These are phyloP conservation scores for Lavandula angustifolia DNA, from an alignment of 257 asterid species.

Conservation along the genomic window DNA sequence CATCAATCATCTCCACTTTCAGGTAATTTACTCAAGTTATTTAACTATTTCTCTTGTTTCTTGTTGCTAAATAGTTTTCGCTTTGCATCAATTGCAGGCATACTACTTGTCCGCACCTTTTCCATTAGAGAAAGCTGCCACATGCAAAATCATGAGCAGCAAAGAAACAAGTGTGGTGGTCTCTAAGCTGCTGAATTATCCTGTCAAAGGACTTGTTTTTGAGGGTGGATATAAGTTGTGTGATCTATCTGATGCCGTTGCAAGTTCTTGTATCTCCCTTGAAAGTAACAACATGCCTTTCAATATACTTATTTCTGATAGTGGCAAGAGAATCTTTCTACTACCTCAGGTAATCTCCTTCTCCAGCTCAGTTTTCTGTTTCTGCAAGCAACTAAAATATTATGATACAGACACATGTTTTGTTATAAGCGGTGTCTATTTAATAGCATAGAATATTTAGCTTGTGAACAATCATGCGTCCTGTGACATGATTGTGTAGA, in stretches of 20 bases:
- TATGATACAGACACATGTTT: neutral
- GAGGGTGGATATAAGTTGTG: constrained; percentile 50
- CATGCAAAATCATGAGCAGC: constrained; percentile 44
- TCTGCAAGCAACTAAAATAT: constrained; percentile 5
- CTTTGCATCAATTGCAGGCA: constrained; percentile 45
- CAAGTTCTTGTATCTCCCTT: constrained; percentile 59
- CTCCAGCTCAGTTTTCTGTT: neutral
- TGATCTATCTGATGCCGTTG: constrained; percentile 54
- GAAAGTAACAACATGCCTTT: constrained; percentile 63
- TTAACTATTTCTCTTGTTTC: neutral
- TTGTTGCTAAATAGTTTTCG: constrained; percentile 3
- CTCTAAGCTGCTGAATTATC: constrained; percentile 61
- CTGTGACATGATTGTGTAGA: neutral
- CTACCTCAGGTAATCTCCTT: constrained; percentile 61
- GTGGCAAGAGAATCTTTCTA: constrained; percentile 62
- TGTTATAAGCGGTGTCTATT: neutral
- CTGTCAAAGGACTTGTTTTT: constrained; percentile 63
- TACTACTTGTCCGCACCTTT: constrained; percentile 65
- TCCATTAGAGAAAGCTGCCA: constrained; percentile 69
- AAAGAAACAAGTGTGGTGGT: constrained; percentile 48
- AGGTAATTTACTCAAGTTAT: constrained; percentile 43
- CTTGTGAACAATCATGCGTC: neutral
- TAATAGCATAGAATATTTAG: no score
- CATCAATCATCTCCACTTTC: constrained; percentile 84
- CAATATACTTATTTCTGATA: constrained; percentile 61